phyloP scores from a whole-genome alignment of 768 basidiomycete genomes.

The Daedaleopsis nitida region DNA sequence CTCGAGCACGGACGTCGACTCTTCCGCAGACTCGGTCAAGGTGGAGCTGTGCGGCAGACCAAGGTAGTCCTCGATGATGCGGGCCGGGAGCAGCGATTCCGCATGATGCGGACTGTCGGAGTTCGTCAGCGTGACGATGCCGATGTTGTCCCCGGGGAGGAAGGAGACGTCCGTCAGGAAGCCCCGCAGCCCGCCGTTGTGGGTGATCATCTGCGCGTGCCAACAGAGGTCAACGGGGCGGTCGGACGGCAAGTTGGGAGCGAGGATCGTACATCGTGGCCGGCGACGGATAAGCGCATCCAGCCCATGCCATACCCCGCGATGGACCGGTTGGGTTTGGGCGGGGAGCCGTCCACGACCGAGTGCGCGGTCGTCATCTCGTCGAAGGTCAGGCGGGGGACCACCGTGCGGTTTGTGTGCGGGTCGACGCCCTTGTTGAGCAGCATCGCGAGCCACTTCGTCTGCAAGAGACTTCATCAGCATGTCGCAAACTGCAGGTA shows the following conservation, averaged over 20 bases:
- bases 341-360: slow-evolving; percentile 22
- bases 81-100: slow-evolving; percentile 1
- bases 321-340: slow-evolving; percentile 29
- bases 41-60: not conserved
- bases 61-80: slow-evolving; percentile 19
- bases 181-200: slow-evolving; percentile 16
- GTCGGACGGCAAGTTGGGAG: too few species aligned
- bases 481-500: not conserved
- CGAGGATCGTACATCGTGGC: slow-evolving; percentile 38
- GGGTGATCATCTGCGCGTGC: not conserved
- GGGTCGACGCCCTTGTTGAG: slow-evolving; percentile 38
- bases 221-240: not conserved
- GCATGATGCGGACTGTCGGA: slow-evolving; percentile 4
- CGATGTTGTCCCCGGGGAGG: slow-evolving; percentile 13
- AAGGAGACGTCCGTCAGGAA: slow-evolving; percentile 12
- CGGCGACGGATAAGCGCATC: slow-evolving; percentile 38
- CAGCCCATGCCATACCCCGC: slow-evolving; percentile 47
- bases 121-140: slow-evolving; percentile 12
- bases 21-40: not conserved
- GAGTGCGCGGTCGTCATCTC: slow-evolving; percentile 36
- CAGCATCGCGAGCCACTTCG: slow-evolving; percentile 40
- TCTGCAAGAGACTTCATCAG: slow-evolving; percentile 26
- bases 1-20: not conserved
- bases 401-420: slow-evolving; percentile 32
- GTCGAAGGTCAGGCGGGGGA: slow-evolving; percentile 34